These are phyloP conservation scores for Didymella lethalis DNA, from an alignment of 2,329 filamentous ascomycete species.

Conservation along the genomic window DNA sequence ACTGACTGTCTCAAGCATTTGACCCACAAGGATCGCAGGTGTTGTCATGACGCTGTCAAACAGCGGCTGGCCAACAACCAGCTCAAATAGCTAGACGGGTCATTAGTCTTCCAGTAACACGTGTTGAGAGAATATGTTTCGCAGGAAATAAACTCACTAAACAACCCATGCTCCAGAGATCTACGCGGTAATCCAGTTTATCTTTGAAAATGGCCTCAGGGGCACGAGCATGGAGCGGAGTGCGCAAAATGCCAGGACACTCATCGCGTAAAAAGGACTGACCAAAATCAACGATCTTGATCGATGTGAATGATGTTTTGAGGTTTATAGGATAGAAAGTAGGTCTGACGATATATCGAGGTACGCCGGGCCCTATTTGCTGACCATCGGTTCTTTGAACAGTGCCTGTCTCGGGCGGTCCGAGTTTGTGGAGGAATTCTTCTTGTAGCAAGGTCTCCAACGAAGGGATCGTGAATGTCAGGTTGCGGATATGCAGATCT, in stretches of 20 bases:
- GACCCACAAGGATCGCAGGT: constrained; percentile 32
- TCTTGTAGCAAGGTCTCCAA: constrained; percentile 27
- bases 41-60: constrained; percentile 50
- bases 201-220: constrained; percentile 53
- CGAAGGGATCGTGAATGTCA: constrained; percentile 33
- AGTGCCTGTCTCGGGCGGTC: constrained; percentile 23
- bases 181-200: constrained; percentile 46
- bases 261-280: constrained; percentile 49
- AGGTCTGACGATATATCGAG: constrained; percentile 30
- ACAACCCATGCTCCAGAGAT: constrained; percentile 52
- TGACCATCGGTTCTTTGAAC: constrained; percentile 32
- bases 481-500: constrained; percentile 43
- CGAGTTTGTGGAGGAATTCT: constrained; percentile 29
- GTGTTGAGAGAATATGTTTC: too few species aligned
- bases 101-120: neutral
- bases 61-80: constrained; percentile 50
- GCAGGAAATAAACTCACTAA: constrained; percentile 37
- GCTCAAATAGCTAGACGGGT: constrained; percentile 47
- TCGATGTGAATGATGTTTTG: neutral
- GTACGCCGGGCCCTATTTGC: constrained; percentile 27
- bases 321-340: constrained; percentile 15
- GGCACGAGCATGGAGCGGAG: constrained; percentile 47
- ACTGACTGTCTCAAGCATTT: too few species aligned
- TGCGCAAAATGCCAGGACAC: constrained; percentile 35
- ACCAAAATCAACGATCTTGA: constrained; percentile 49